Evolutionary conservation across 2,329 filamentous ascomycete genomes (phyloP).

Genomic region (Tolypocladium paradoxum): DNA sequence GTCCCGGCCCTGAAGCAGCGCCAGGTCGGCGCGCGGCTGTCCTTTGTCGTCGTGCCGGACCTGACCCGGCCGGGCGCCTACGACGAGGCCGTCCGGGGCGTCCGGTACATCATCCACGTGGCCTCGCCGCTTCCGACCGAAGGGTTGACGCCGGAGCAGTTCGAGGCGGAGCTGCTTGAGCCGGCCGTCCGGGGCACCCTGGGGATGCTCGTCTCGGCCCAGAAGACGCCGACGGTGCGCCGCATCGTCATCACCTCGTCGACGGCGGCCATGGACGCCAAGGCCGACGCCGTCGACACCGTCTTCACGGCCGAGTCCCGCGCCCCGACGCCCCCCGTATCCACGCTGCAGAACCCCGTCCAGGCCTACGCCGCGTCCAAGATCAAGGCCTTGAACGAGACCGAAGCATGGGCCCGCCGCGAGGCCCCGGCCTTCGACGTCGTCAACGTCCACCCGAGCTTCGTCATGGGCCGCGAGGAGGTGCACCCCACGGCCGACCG

Average conservation of each 20-base stretch:
- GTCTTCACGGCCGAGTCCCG: conserved; percentile 4
- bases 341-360: conserved; percentile 12
- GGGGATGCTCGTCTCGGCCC: conserved; percentile 25
- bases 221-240: conserved; percentile 15
- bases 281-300: background rate
- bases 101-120: conserved; percentile 24
- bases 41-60: conserved; percentile 23
- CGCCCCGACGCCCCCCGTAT: background rate
- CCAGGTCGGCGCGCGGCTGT: conserved; percentile 7
- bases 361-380: conserved; percentile 26
- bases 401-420: conserved; percentile 20
- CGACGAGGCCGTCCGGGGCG: conserved; percentile 26
- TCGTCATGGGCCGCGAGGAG: conserved; percentile 26
- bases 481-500: conserved; percentile 14
- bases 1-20: conserved; percentile 5
- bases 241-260: conserved; percentile 33
- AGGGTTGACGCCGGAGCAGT: conserved; percentile 1
- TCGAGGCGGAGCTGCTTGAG: conserved; percentile 12
- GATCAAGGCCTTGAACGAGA: conserved; percentile 18
- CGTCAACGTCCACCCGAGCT: conserved; percentile 24
- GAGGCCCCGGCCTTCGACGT: conserved; percentile 23
- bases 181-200: conserved; percentile 25
- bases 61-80: conserved; percentile 24
- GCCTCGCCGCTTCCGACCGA: conserved; percentile 14
- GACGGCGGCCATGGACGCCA: conserved; percentile 10